Percentiles rank a stretch among this genome's conserved stretches.
phyloP scores from a whole-genome alignment of 495 filamentous ascomycete species.

The Neurospora sp. region DNA sequence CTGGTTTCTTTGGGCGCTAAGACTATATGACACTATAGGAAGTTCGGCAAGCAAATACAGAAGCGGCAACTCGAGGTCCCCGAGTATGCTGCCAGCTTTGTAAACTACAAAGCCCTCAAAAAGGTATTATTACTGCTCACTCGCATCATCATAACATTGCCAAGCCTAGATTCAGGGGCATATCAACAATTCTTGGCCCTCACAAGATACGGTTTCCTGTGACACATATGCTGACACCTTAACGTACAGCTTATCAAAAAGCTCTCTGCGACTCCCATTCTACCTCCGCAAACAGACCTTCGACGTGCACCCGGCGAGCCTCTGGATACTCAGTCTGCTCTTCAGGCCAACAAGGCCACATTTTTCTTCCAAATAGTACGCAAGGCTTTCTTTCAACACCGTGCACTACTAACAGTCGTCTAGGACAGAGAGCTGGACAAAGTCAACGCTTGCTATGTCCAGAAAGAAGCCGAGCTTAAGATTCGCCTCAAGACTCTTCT shows the following conservation, averaged over 20 bases:
- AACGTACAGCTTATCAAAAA: constrained; percentile 85
- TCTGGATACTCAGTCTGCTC: constrained; percentile 71
- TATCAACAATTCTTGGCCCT: neutral
- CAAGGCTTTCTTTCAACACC: neutral
- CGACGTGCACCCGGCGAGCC: constrained; percentile 30
- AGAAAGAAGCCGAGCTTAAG: constrained; percentile 98
- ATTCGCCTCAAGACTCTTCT: constrained; percentile 80
- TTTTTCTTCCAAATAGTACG: constrained; percentile 96
- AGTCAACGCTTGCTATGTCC: constrained; percentile 94
- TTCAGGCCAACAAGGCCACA: constrained; percentile 94
- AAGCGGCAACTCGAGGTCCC: constrained; percentile 97
- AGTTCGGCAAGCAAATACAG: constrained; percentile 99
- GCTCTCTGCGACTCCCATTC: constrained; percentile 78
- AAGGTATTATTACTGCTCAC: constrained; percentile 51
- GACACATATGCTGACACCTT: constrained; percentile 13
- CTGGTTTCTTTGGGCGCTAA: neutral
- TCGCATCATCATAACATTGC: neutral
- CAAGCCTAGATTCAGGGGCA: neutral
- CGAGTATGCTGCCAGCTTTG: constrained; percentile 97
- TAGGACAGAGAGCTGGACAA: constrained; percentile 97
- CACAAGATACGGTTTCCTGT: neutral
- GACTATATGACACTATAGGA: constrained; percentile 47
- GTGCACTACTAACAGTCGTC: constrained; percentile 10
- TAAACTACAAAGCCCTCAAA: constrained; percentile 98
- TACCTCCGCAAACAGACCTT: constrained; percentile 60